These are phyloP conservation scores for Parietaria judaica DNA, from an alignment of 306 rosid genomes.

Conservation along the genomic window DNA sequence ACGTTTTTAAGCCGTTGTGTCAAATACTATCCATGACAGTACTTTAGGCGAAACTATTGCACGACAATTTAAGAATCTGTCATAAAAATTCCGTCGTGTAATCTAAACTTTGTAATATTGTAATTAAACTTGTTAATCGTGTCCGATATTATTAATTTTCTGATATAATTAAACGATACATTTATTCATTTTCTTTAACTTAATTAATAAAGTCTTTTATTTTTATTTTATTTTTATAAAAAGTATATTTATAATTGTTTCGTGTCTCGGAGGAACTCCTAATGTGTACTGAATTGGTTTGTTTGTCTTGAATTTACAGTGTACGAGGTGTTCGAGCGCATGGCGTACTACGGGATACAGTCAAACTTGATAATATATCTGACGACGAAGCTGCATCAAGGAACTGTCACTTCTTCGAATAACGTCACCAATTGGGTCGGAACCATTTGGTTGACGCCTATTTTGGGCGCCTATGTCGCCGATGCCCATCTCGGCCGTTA, in stretches of 20 bases:
- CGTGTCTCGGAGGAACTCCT: neutral
- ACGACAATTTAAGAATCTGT: no score
- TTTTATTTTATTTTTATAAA: no score
- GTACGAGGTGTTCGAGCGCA: constrained; percentile 49
- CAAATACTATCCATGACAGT: no score
- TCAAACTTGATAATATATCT: constrained; percentile 32
- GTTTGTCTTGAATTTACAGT: constrained; percentile 14
- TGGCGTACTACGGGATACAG: constrained; percentile 50
- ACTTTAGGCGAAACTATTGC: no score
- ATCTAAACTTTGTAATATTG: no score
- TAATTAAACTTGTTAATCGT: no score
- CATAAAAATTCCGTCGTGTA: no score
- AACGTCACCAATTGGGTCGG: constrained; percentile 56
- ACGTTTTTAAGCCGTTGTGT: no score
- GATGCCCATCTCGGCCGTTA: constrained; percentile 83
- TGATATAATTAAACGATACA: no score
- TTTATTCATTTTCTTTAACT: no score
- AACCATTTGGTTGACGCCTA: constrained; percentile 67
- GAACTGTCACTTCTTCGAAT: constrained; percentile 33
- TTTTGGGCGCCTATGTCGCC: constrained; percentile 76
- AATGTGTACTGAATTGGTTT: neutral
- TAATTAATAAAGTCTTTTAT: no score
- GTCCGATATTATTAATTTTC: no score
- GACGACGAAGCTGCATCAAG: constrained; percentile 38
- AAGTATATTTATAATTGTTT: neutral